A percentile compares a stretch with the other conserved stretches of the same genome.
phyloP scores from a whole-genome alignment of 2,329 filamentous ascomycete species.

The Colletotrichum sp. region DNA sequence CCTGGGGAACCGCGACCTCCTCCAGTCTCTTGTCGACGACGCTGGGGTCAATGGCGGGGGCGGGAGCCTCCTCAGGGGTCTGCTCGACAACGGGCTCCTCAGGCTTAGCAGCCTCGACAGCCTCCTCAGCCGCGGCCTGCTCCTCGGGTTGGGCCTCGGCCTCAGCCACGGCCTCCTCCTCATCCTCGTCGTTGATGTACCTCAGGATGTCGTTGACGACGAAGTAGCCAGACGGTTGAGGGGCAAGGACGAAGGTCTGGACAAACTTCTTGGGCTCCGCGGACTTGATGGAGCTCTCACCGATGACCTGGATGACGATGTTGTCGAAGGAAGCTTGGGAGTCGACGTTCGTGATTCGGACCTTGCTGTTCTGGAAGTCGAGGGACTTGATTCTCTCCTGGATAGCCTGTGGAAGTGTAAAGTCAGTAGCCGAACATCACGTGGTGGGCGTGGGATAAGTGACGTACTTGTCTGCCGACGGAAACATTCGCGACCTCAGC shows the following conservation, averaged over 20 bases:
- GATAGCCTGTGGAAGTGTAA: constrained; percentile 67
- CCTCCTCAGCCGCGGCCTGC: constrained; percentile 50
- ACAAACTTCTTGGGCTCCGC: constrained; percentile 94
- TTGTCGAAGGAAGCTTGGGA: constrained; percentile 91
- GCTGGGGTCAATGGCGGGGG: constrained; percentile 45
- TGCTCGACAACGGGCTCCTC: constrained; percentile 33
- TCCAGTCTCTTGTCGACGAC: constrained; percentile 80
- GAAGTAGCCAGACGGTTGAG: constrained; percentile 96
- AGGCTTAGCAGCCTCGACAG: constrained; percentile 36
- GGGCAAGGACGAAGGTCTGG: constrained; percentile 95
- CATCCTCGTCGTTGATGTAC: constrained; percentile 84
- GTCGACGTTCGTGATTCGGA: constrained; percentile 97
- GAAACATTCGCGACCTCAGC: constrained; percentile 87
- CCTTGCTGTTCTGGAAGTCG: constrained; percentile 97
- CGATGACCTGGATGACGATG: constrained; percentile 98
- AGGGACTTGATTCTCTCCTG: constrained; percentile 92
- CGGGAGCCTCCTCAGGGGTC: constrained; percentile 22
- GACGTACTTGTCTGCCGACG: constrained; percentile 82
- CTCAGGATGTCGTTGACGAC: constrained; percentile 98
- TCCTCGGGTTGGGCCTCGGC: constrained; percentile 37
- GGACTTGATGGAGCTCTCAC: constrained; percentile 94
- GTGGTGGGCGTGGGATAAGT: background rate
- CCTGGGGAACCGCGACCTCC: constrained; percentile 53
- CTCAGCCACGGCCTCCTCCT: constrained; percentile 63
- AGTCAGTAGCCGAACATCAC: constrained; percentile 18